phyloP scores from a whole-genome alignment of 352 stramenopile genomes.

The Phytophthora kernoviae region DNA sequence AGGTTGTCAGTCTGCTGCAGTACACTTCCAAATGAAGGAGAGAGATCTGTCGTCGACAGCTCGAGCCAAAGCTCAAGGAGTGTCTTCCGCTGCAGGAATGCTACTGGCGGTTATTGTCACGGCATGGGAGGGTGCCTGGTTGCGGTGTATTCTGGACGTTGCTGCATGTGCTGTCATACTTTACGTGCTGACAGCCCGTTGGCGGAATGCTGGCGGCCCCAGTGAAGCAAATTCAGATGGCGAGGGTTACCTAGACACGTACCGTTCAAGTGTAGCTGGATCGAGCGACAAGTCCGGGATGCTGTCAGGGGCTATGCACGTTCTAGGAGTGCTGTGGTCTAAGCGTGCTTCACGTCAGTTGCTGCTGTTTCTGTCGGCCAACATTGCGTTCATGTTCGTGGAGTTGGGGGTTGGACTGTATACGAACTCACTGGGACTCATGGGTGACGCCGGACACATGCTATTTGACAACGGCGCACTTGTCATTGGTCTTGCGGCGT shows the following conservation, averaged over 20 bases:
- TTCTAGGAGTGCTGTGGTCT: slow-evolving; percentile 56
- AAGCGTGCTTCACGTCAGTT: slow-evolving; percentile 76
- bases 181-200: slow-evolving; percentile 48
- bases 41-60: slow-evolving; percentile 27
- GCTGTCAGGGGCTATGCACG: slow-evolving; percentile 6
- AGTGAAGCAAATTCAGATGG: slow-evolving; percentile 11
- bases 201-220: slow-evolving; percentile 11
- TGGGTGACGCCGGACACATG: slow-evolving; percentile 90
- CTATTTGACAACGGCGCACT: slow-evolving; percentile 88
- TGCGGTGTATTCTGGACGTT: slow-evolving; percentile 47
- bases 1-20: slow-evolving; percentile 19
- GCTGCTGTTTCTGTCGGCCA: slow-evolving; percentile 81
- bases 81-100: slow-evolving; percentile 46
- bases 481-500: slow-evolving; percentile 83
- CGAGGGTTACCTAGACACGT: slow-evolving; percentile 51
- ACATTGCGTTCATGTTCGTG: slow-evolving; percentile 89
- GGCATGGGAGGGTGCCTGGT: slow-evolving; percentile 52
- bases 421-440: slow-evolving; percentile 86
- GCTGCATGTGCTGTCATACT: slow-evolving; percentile 52
- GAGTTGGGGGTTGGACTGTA: slow-evolving; percentile 84
- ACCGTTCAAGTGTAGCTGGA: slow-evolving; percentile 19
- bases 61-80: slow-evolving; percentile 39
- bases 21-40: slow-evolving; percentile 15
- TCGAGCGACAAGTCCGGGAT: slow-evolving; percentile 1
- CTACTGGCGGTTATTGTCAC: slow-evolving; percentile 42